Evolutionary conservation across 495 filamentous ascomycete genomes (phyloP), one percentile per base, ranked within the genome.

Genomic region (Penicillium mononematosum): DNA sequence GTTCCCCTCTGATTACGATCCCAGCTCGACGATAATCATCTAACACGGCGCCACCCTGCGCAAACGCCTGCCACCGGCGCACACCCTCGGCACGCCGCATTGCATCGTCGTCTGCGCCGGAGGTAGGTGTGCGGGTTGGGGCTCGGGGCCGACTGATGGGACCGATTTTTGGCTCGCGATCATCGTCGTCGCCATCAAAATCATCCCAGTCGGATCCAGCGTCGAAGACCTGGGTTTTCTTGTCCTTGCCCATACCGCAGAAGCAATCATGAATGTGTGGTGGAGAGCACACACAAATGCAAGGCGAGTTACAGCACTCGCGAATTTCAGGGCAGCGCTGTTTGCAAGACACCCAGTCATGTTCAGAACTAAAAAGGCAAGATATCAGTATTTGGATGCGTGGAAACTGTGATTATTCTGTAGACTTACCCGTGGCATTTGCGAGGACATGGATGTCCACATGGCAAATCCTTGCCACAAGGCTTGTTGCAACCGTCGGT

Each of bases 401-500:
- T 31, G 2, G 5, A 19, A 24, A 22, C 1, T 19, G 20, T 5
- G 25, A 1, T 12, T 4, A 44, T 45, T 14, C 10, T 22, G 3
- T 22, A 12, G n/a, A 44, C 66, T 60, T 63, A 78, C 70, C 67
- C 66, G 52, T 81, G 77, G 39, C 77, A 82, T 43, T 36, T 50
- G 0, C 73, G 39, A 2, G 47, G 22, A 53, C 79, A 82, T 32
- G 36, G 19, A 47, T 81, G 79, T 17, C 73, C 74, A 51, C 79
- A 81, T 3, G 59, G 6, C 7, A 82, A 58, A 6, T 29, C 56
- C 24, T 67, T 68, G 8, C 45, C 59, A 50, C 79, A 82, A 1
- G 36, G 22, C 11, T 25, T 31, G 11, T 61, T 14, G 58, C 85
- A 88, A 17, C 80, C 79, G 19, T 75, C 77, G 58, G 76, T 78